phyloP scores from a whole-genome alignment of 305 asterid genomes.

The Fraxinus angustifolia region DNA sequence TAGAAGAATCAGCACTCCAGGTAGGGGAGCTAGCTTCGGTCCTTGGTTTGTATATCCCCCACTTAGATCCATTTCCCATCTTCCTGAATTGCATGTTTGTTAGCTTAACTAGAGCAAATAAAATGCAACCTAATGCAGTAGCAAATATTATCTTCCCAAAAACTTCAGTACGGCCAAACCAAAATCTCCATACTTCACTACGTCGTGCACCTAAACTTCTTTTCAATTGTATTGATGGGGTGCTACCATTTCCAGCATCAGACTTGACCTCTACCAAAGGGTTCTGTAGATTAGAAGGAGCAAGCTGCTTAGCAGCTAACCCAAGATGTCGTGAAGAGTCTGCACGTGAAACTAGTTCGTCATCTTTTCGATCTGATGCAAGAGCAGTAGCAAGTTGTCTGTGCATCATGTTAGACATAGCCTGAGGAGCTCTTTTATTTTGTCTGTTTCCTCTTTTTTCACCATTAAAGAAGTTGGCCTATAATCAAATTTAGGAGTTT shows the following conservation, averaged over 20 bases:
- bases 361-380: conserved; percentile 53
- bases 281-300: conserved; percentile 67
- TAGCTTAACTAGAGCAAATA: conserved; percentile 49
- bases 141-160: conserved; percentile 57
- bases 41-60: conserved; percentile 41
- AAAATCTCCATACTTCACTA: conserved; percentile 53
- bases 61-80: conserved; percentile 43
- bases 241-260: conserved; percentile 37
- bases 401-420: conserved; percentile 48
- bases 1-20: conserved; percentile 34
- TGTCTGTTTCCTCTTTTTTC: conserved; percentile 63
- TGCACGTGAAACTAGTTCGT: conserved; percentile 36
- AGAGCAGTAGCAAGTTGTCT: conserved; percentile 55
- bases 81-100: conserved; percentile 49
- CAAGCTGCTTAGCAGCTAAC: conserved; percentile 73
- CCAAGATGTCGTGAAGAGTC: conserved; percentile 67
- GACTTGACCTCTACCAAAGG: conserved; percentile 49
- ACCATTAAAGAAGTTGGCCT: conserved; percentile 68
- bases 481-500: conserved; percentile 26
- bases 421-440: conserved; percentile 50
- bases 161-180: conserved; percentile 44
- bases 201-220: conserved; percentile 69
- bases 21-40: conserved; percentile 36
- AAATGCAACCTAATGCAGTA: conserved; percentile 64
- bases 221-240: conserved; percentile 61